A percentile compares a stretch with the other conserved stretches of the same genome.
Conservation (phyloP, 805 yeast genomes). For the Lipomyces sp. region DNA sequence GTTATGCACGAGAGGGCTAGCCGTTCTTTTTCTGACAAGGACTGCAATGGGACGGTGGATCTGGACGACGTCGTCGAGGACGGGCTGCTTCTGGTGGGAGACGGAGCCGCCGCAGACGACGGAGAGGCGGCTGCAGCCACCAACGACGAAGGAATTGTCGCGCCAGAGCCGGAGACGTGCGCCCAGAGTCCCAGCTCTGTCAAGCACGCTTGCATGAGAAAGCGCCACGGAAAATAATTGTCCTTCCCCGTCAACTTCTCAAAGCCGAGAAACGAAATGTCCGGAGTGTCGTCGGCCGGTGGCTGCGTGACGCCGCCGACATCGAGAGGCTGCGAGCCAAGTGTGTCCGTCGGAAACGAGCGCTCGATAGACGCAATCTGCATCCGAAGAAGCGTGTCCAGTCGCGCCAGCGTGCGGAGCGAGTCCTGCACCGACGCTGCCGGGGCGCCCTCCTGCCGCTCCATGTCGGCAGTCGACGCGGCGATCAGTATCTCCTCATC, state of each 20-base stretch:
- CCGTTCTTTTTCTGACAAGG: background rate
- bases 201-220: conserved; percentile 5
- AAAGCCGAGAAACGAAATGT: conserved; percentile 9
- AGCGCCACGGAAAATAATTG: conserved; percentile 15
- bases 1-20: conserved; percentile 10
- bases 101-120: background rate
- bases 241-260: conserved; percentile 10
- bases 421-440: background rate
- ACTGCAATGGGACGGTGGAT: background rate
- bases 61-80: background rate
- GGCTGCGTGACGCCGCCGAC: background rate
- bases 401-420: conserved; percentile 4
- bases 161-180: too few species aligned
- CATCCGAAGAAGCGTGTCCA: conserved; percentile 14
- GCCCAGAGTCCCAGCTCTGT: conserved; percentile 14
- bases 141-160: too few species aligned
- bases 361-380: conserved; percentile 9
- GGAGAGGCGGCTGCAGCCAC: background rate
- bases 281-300: background rate
- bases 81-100: too few species aligned
- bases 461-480: conserved; percentile 1
- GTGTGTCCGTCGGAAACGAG: background rate
- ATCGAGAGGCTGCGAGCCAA: too few species aligned
- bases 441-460: background rate
- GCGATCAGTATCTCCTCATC: too few species aligned